Evolutionary conservation across 345 rosid species (phyloP).

Genomic region (Populus pruinosa): DNA sequence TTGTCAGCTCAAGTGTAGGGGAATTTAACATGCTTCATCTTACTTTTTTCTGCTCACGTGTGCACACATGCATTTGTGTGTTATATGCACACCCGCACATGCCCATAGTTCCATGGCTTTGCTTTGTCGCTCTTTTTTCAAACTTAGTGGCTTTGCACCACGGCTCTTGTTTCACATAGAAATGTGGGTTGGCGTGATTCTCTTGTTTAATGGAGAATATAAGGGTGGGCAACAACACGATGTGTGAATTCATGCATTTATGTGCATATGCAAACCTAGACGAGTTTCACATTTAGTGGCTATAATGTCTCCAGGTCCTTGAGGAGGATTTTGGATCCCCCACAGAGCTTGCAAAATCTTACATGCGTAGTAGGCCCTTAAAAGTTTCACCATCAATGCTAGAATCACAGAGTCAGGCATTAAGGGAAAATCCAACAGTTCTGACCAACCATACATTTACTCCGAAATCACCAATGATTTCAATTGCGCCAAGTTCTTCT

Average conservation of each 20-base stretch:
- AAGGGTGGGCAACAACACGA: neutral
- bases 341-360: constrained; percentile 93
- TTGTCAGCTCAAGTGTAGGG: constrained; percentile 46
- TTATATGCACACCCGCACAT: neutral
- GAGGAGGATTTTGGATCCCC: constrained; percentile 76
- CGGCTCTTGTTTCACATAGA: neutral
- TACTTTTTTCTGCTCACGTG: neutral
- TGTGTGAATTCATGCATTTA: neutral
- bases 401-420: constrained; percentile 39
- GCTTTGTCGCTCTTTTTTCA: neutral
- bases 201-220: neutral
- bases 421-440: constrained; percentile 44
- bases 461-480: constrained; percentile 43
- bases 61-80: neutral
- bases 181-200: neutral
- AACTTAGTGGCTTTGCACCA: neutral
- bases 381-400: constrained; percentile 58
- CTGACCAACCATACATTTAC: constrained; percentile 34
- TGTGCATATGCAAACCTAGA: neutral
- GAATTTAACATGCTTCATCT: constrained; percentile 8
- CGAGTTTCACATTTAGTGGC: constrained; percentile 19
- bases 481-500: constrained; percentile 52
- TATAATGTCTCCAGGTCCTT: constrained; percentile 49
- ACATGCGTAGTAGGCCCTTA: constrained; percentile 84
- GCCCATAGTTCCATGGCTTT: neutral